Evolutionary conservation across 495 filamentous ascomycete species (phyloP), one percentile per base, ranked within the genome.

Genomic region (Choiromyces venosus): DNA sequence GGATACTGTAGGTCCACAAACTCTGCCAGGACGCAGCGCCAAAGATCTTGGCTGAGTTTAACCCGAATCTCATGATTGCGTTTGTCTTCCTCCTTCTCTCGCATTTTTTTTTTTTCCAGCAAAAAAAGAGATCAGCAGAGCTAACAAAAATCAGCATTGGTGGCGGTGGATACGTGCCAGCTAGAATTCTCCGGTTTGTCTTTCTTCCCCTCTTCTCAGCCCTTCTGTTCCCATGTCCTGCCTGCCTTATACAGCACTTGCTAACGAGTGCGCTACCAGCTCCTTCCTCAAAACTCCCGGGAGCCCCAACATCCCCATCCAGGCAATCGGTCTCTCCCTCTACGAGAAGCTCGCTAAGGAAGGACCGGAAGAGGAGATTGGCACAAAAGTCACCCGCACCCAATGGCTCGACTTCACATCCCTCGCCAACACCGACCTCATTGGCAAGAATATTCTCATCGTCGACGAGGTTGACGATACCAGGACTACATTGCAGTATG

Each of bases 391-490:
- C 71, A 98, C 92, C 42, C 91, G 96, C 76, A 98, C 96, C 44
- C 95, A 99, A 86, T 99, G 95, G 95, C 88, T 99, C 64, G 95
- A 99, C 83, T 86, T 99, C 73, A 90, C 87, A 79, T 91, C 90
- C 61, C 86, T 98, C 52, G 87, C 87, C 74, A 90, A 94, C 81
- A 97, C 97, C 88, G 87, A 90, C 81, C 83, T 99, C 80, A 91
- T 99, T 73, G 95, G 95, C 81, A 97, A 97, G 89, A 93, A 94
- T 82, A 92, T 99, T 71, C 86, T 99, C 66, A 99, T 99, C 75
- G 96, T 99, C 8, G 95, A 99, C 80, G 95, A 99, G 86, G 95
- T 99, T 16, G 95, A 99, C 82, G 95, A 99, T 83, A 98, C 95
- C 38, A 88, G 95, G 76, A 99, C 95, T 19, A 99, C 95, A 7